Percentiles rank a stretch among this genome's conserved stretches.
Evolutionary conservation across 176 grass and related monocot species (phyloP).

Genomic region (Musa beccarii): DNA sequence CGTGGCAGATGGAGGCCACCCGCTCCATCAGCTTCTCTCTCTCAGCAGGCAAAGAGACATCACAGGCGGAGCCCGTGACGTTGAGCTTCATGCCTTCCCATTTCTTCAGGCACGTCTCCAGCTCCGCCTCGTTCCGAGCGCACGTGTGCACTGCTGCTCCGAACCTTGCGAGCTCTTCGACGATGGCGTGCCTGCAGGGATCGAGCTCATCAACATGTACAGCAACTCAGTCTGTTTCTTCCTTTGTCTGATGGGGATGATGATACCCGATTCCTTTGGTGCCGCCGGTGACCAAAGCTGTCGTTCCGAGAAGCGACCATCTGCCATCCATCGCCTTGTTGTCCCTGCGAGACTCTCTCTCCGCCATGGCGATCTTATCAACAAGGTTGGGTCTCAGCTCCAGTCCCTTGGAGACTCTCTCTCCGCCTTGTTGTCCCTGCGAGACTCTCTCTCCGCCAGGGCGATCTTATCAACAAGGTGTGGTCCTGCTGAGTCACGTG

Average conservation of each 20-base stretch:
- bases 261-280: conserved; percentile 12
- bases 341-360: too few species aligned
- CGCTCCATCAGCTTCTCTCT: conserved; percentile 21
- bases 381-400: too few species aligned
- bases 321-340: too few species aligned
- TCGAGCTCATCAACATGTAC: too few species aligned
- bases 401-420: too few species aligned
- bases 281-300: conserved; percentile 8
- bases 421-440: too few species aligned
- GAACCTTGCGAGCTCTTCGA: conserved; percentile 31
- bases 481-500: too few species aligned
- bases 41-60: conserved; percentile 26
- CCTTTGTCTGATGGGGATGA: too few species aligned
- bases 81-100: conserved; percentile 14
- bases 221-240: too few species aligned
- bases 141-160: conserved; percentile 38
- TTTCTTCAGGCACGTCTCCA: conserved; percentile 19
- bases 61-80: conserved; percentile 29
- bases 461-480: too few species aligned
- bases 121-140: conserved; percentile 24
- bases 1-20: not conserved
- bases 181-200: conserved; percentile 28
- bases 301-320: not conserved
- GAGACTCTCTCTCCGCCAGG: too few species aligned
- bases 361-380: too few species aligned